phyloP scores from a whole-genome alignment of 768 basidiomycete genomes.

The Tubosaeta sp. region DNA sequence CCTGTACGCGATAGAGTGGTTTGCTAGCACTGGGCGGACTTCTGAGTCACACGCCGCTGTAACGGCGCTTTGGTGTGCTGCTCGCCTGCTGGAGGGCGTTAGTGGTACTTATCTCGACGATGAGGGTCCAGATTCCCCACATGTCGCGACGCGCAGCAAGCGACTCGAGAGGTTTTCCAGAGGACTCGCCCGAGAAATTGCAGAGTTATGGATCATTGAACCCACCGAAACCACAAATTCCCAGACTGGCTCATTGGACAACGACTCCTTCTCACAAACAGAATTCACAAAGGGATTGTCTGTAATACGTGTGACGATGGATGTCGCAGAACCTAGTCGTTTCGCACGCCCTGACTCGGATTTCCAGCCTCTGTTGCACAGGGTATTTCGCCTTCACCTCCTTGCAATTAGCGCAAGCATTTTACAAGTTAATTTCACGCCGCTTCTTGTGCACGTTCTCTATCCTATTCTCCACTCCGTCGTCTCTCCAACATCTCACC shows the following conservation, averaged over 20 bases:
- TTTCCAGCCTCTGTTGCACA: conserved; percentile 64
- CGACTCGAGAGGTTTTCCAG: conserved; percentile 62
- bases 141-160: conserved; percentile 32
- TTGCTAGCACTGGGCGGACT: conserved; percentile 49
- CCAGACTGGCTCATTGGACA: conserved; percentile 7
- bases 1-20: conserved; percentile 81
- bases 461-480: conserved; percentile 88
- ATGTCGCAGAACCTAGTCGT: conserved; percentile 37
- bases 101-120: conserved; percentile 42
- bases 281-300: conserved; percentile 67
- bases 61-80: conserved; percentile 82
- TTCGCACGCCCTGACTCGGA: conserved; percentile 24
- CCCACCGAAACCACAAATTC: conserved; percentile 28
- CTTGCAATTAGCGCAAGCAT: conserved; percentile 70
- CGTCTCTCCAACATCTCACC: conserved; percentile 62
- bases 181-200: conserved; percentile 55
- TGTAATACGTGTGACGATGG: conserved; percentile 55
- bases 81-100: conserved; percentile 71
- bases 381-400: conserved; percentile 65
- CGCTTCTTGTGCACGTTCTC: conserved; percentile 70
- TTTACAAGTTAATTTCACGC: conserved; percentile 64
- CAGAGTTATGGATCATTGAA: conserved; percentile 66
- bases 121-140: conserved; percentile 5
- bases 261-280: conserved; percentile 42
- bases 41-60: conserved; percentile 46